Base-by-base conservation (phyloP, 2,329 filamentous ascomycete species). In the Colletotrichum gloeosporioides region DNA sequence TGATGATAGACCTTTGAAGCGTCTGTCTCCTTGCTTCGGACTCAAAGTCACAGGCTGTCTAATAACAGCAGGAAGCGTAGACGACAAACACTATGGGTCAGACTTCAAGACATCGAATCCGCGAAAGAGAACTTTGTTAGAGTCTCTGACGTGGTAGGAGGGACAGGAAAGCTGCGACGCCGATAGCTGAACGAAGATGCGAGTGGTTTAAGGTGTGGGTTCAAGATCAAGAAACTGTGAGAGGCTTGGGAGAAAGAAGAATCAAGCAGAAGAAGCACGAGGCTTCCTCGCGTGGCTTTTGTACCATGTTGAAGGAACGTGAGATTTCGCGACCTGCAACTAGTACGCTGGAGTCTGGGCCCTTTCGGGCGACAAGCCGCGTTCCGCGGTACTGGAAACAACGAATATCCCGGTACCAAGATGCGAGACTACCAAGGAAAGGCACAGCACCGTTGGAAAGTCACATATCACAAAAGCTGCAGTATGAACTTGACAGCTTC, bases 11-110 rank as follows among this genome's bases (percentile, higher is more conserved):
- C 15, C 36, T 70, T 16, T 32, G 27, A 31, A 25, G 27, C 53
- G 25, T 69, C 34, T 49, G 53, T 62, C 27, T 63, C 29, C 71
- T 57, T 66, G 71, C 77, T 77, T 77, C 76, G 61, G 77, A 77
- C 77, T 63, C n/a, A 16, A 32, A 25, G 72, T 73, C 77, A 18
- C 64, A n/a, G 70, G 71, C 77, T 78, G 77, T 78, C 77, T 78
- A 78, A 62, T 78, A 78, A 78, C 77, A 78, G 73, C 77, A 64
- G 68, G 76, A 78, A 74, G 74, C 73, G 34, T n/a, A 36, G 36
- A 36, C 44, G 29, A 49, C 64, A 69, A 67, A 73, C 71, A 71
- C 57, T n/a, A 44, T 25, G 36, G 15, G 9, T 39, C 4, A 55
- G 68, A 67, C n/a, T 78, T 76, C 68, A 74, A 69, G 59, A 66